Base-by-base conservation (phyloP, 2,329 filamentous ascomycete genomes). In the Exophiala xenobiotica region DNA sequence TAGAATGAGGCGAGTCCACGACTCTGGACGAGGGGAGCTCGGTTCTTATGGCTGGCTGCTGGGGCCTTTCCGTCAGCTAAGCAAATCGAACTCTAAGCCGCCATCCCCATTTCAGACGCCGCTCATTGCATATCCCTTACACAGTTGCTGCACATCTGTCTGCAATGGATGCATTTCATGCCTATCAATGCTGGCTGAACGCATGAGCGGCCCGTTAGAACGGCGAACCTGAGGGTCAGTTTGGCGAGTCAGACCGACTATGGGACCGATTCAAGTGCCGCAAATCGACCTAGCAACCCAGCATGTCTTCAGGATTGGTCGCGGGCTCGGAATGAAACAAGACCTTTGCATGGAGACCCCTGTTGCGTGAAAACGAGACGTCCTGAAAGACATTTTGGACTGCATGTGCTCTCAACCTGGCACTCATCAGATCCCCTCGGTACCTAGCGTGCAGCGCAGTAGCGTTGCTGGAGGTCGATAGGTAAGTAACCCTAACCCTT, bases 51-150 rank as follows among this genome's bases (percentile, higher is more conserved):
- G 37, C 19, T 33, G 31, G 33, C 23, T 8, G 14, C 24, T 22
- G 5, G 41, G 31, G 46, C 29, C 35, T 44, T 43, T 19, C 40
- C 27, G 24, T 43, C 46, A 47, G 41, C 26, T n/a, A 22, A 16
- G n/a, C 35, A 18, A 19, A 24, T 44, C 29, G 11, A 22, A 20
- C 18, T 33, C 29, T 16, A 40, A 14, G 18, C 40, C 16, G 35
- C 29, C 49, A 42, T 43, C 38, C 23, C 33, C 46, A 6, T 24
- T 20, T 22, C 19, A 35, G 29, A 33, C 29, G 12, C 29, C 29
- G 12, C 29, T 9, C 29, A n/a, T n/a, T n/a, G n/a, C n/a, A n/a
- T n/a, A n/a, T n/a, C n/a, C n/a, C n/a, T n/a, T n/a, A n/a, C n/a
- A n/a, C 6, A 35, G 31, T 14, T 16, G 31, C 6, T 35, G 31